Base-by-base conservation (phyloP, 2,329 filamentous ascomycete genomes). In the Pestalotiopsis sp. region DNA sequence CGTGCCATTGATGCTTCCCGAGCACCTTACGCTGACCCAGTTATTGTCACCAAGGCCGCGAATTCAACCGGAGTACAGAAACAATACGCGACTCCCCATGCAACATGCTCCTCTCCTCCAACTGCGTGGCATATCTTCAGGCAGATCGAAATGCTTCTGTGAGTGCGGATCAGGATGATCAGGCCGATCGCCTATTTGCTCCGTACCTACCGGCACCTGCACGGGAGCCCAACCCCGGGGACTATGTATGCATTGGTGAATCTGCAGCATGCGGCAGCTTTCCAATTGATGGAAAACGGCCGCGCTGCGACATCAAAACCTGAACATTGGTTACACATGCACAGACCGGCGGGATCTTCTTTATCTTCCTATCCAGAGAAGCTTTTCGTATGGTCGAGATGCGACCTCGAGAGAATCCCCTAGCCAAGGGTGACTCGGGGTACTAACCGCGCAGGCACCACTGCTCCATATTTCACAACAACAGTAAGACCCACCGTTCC, bases 401-500 rank as follows among this genome's bases (percentile, higher is more conserved):
- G 45, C 45, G 14, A n/a, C 45, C 45, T 52, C 20, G 11, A 52
- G 45, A 17, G 31, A 52, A 52, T 9, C 45, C 45, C 20, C 45
- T 52, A 52, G 45, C 45, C 45, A 23, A 23, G 57, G 57, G 57
- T 59, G 13, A 27, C 20, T 27, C 57, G n/a, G 52, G 25, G 23
- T 36, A 4, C 23, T 27, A 59, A 36, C 9, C 57, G 27, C 57
- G n/a, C 57, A 59, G 27, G 23, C 31, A 59, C 57, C 23, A 36
- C 23, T 23, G 27, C 27, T 59, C 23, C 57, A 59, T 36, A 62
- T n/a, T 36, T 36, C 27, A 36, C 36, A 20, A 13, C 23, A 59
- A 17, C 59, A 52, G 14, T 31, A n/a, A 20, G 59, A 62, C n/a
- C 59, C 59, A 62, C 59, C 59, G 59, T 62, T n/a, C 59, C 59